Percentiles rank a stretch among this genome's conserved stretches.
Conservation (phyloP, 345 rosid species). For the Alliaria petiolata region DNA sequence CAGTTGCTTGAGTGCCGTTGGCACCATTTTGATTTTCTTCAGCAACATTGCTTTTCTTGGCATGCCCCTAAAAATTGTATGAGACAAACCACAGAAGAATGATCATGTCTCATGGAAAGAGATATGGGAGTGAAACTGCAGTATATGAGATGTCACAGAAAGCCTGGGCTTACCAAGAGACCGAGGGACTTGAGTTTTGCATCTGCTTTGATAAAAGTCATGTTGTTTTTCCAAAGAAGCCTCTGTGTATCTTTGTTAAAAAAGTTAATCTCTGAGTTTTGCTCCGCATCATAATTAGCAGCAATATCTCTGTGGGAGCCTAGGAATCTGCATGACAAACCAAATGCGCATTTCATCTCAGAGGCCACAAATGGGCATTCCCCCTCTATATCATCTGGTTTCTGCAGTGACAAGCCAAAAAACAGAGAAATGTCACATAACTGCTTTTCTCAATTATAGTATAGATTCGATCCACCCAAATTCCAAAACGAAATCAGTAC, state of each 20-base stretch:
- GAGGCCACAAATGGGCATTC: conserved; percentile 67
- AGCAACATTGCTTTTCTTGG: conserved; percentile 42
- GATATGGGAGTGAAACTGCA: too few relatives aligned
- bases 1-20: conserved; percentile 24
- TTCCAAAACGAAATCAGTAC: conserved; percentile 29
- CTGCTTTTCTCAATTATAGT: not conserved
- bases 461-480: not conserved
- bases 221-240: conserved; percentile 84
- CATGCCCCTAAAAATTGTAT: conserved; percentile 39
- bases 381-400: conserved; percentile 85
- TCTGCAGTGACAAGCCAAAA: conserved; percentile 56
- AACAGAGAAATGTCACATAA: not conserved
- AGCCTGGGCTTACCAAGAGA: conserved; percentile 52
- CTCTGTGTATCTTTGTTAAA: conserved; percentile 77
- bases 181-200: conserved; percentile 64
- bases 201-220: conserved; percentile 75
- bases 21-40: conserved; percentile 29
- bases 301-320: conserved; percentile 50
- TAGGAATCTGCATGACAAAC: conserved; percentile 76
- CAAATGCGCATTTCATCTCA: conserved; percentile 61
- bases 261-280: conserved; percentile 54
- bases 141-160: not conserved
- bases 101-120: not conserved
- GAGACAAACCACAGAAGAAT: not conserved
- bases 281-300: conserved; percentile 25